Conservation (phyloP, 352 stramenopile genomes). For the Stramenopiles sp. region DNA sequence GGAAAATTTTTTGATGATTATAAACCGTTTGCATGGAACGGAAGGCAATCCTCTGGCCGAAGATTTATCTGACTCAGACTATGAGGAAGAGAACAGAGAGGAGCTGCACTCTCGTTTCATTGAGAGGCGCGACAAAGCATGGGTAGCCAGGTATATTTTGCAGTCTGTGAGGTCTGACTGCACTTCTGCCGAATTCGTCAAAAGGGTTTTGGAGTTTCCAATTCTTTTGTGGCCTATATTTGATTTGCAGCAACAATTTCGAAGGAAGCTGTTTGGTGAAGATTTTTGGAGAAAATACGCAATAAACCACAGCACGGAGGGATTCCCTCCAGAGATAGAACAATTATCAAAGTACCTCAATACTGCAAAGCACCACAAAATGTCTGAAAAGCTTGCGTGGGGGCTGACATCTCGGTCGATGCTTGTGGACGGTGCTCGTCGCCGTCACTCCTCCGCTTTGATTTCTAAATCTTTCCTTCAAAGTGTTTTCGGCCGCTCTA, state of each 20-base stretch:
- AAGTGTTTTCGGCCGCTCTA: not conserved
- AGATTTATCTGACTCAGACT: not conserved
- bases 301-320: not conserved
- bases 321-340: not conserved
- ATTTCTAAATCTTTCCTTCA: not conserved
- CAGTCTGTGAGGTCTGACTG: not conserved
- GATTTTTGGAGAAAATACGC: not conserved
- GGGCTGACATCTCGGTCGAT: not conserved
- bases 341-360: slow-evolving; percentile 2
- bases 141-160: slow-evolving; percentile 6
- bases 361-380: not conserved
- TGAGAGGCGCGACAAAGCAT: not conserved
- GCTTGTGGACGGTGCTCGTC: not conserved
- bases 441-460: not conserved
- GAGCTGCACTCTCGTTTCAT: too few species aligned
- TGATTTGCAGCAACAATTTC: not conserved
- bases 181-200: not conserved
- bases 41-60: not conserved
- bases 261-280: not conserved
- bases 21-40: not conserved
- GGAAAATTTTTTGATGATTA: not conserved
- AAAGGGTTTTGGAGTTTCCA: not conserved
- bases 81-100: not conserved
- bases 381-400: not conserved
- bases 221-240: not conserved